Base-by-base conservation (phyloP, 208 protist genomes). In the Acanthamoeba triangularis region DNA sequence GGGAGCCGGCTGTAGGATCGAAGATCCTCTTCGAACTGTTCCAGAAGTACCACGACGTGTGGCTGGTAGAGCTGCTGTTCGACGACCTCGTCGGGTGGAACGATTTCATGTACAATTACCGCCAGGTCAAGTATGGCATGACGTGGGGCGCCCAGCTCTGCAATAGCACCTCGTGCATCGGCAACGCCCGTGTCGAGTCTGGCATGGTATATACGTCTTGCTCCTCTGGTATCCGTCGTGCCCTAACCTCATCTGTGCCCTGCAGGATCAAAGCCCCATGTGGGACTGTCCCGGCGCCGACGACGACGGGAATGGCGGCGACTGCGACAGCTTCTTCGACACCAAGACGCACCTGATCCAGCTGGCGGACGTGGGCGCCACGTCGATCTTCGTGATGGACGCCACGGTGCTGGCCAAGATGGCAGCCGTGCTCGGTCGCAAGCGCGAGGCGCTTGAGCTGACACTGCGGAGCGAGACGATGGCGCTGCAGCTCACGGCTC, bases 231-330 rank as follows among this genome's bases (percentile, higher is more conserved):
- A 52, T 14, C 11, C 49, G 11, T 52, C 56, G 11, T 25, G 56
- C 11, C 11, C 20, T 63, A 25, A 20, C 20, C 56, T 20, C 20
- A 11, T 20, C 30, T 76, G 13, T 28, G 67, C 11, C n/a, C 13
- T 80, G 5, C 25, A 72, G 76, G 76, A 84, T 20, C 33, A 84
- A 8, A 84, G 76, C 44, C 76, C 76, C 13, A 84, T 84, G 76
- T 84, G 76, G 76, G 76, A 84, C 44, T 84, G 76, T 30, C 76
- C 76, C 13, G 76, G 76, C 11, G 33, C 76, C 47, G 28, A 84
- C 23, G 25, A 47, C 41, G 41, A 84, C 25, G 76, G 44, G 7
- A 20, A 84, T 23, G 76, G 76, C 33, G 76, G 76, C 20, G 41
- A 84, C 47, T 84, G 76, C 44, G 18, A 13, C 8, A 18, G 4